Evolutionary conservation across 2,329 filamentous ascomycete species (phyloP), one percentile per base, ranked within the genome.

Genomic region (Dactylella cylindrospora): DNA sequence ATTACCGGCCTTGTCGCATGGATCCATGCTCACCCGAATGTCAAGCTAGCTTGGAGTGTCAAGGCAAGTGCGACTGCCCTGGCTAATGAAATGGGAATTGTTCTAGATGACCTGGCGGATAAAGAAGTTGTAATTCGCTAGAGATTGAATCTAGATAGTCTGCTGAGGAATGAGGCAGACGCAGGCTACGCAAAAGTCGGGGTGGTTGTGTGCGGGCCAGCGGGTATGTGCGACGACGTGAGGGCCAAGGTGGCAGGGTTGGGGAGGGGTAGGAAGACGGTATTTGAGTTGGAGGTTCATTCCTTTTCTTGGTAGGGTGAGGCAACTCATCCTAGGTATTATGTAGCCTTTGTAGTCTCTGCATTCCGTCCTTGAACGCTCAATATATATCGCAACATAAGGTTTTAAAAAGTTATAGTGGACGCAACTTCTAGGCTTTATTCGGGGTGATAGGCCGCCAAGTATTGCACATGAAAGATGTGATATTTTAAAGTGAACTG

Each of bases 1-100:
- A 76, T 79, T 66, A 78, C 77, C 0, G 74, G 70, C 2, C 38
- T 76, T 10, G 59, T 79, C 0, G 71, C 74, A 2, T 72, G 70
- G 41, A 31, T 73, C 2, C 44, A 51, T 12, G 44, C 44, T 31
- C 74, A 75, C 49, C 38, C 52, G 13, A 76, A 74, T 52, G 57
- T 72, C 4, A 74, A 73, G 61, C 67, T 76, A 0, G 69, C 28
- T 38, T 77, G 73, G 72, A 72, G 71, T 44, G 66, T 75, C 6
- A 71, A 69, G 47, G 53, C 66, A 10, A 35, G 47, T 1, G 68
- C 66, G 1, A 40, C 51, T 17, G 62, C 67, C 1, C 60, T 77
- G 5, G 67, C 68, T 19, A 49, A 71, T 5, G 71, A 72, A 10
- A 52, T 76, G 12, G 64, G 68, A 1, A 33, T 15, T 2, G 67